Base-by-base conservation (phyloP, 2,329 filamentous ascomycete species). In the Ambrosiella cleistominuta region DNA sequence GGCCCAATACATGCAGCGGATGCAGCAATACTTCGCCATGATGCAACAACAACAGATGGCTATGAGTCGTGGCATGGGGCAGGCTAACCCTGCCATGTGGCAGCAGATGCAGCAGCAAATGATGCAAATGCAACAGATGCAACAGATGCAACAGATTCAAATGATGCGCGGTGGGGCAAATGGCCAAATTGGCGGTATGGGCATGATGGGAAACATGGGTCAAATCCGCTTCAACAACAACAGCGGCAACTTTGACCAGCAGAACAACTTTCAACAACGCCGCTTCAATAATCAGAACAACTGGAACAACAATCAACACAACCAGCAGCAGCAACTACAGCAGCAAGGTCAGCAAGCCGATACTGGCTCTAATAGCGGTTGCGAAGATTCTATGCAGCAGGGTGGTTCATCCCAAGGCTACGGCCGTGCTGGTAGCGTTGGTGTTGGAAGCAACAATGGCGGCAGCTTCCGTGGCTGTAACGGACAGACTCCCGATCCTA, bases 1-100 rank as follows among this genome's bases (percentile, higher is more conserved):
- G 89, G 93, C 93, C 1, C 90, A 96, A 69, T 96, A 97, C 72
- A 95, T 93, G 82, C 88, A 95, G 69, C 82, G 90, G 53, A 97
- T 98, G 91, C 93, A 98, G 70, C 88, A 95, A 68, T 95, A 95
- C 71, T 94, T 96, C 70, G 77, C 84, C 59, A 83, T 95, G 79
- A 93, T 95, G 88, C 89, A 95, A 70, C 87, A 91, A 66, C 85
- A 93, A 88, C 94, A 63, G 47, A 59, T 63, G 54, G 62, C 62
- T 54, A 91, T 91, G 82, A 89, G 81, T 76, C 74, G 84, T 64
- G 72, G 81, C 67, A 83, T 85, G 72, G 74, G 72, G 13, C 55
- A 58, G 13, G 45, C 54, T 12, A 59, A 59, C 27, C 58, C 60
- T 79, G 85, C 83, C 67, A 81, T 83, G 79, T 90, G 87, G 69